Evolutionary conservation across 1,284 basidiomycete species (phyloP).

Genomic region (Puccinia sorghi): DNA sequence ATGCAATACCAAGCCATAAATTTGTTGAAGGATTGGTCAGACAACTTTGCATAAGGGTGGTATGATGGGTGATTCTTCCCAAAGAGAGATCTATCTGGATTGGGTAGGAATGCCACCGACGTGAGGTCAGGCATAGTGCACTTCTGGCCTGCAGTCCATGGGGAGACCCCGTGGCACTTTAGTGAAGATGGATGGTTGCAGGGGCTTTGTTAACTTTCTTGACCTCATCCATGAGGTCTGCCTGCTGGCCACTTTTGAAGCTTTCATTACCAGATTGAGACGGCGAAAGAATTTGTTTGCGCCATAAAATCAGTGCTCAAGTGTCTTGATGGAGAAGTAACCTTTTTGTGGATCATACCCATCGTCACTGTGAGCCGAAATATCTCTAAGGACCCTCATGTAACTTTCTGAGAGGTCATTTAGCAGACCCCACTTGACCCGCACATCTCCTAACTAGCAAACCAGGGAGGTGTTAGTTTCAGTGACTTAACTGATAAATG

Average conservation of each 20-base stretch:
- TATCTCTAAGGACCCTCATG: background rate
- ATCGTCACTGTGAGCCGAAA: conserved; percentile 22
- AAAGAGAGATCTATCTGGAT: conserved; percentile 2
- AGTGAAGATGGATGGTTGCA: background rate
- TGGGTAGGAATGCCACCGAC: conserved; percentile 3
- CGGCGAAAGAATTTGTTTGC: conserved; percentile 25
- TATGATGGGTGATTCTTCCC: background rate
- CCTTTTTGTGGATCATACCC: background rate
- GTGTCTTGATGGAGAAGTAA: conserved; percentile 24
- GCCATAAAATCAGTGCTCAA: background rate
- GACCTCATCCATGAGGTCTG: background rate
- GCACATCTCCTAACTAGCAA: conserved; percentile 8
- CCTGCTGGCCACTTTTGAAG: background rate
- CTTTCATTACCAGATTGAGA: conserved; percentile 21
- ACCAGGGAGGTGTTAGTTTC: background rate
- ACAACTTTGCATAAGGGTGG: background rate
- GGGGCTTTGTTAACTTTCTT: background rate
- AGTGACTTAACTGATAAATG: background rate
- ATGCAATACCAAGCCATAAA: background rate
- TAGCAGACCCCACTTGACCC: background rate
- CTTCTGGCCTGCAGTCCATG: conserved; percentile 15
- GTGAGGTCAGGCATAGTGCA: background rate
- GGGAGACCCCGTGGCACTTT: conserved; percentile 31
- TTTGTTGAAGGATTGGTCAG: background rate
- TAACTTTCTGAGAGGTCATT: conserved; percentile 16